Conservation (phyloP, 2,329 filamentous ascomycete genomes). For the Ophiostoma angusticollis region DNA sequence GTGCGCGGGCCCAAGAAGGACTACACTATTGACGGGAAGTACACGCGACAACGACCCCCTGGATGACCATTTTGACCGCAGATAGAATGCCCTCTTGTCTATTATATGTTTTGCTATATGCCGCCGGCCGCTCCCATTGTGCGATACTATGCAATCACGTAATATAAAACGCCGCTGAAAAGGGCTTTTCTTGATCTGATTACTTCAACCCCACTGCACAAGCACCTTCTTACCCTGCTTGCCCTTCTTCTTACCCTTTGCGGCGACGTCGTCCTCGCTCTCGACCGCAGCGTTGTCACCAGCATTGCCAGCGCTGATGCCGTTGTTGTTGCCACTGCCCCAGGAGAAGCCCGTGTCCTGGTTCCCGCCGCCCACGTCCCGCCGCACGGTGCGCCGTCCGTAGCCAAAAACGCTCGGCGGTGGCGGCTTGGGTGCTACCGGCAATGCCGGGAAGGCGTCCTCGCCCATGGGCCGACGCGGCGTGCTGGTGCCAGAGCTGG, state of each 20-base stretch:
- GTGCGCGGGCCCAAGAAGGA: slow-evolving; percentile 65
- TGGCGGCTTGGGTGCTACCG: slow-evolving; percentile 57
- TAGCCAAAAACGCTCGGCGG: slow-evolving; percentile 52
- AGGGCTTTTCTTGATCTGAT: too few relatives aligned
- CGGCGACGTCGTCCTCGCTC: slow-evolving; percentile 17
- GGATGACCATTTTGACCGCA: too few relatives aligned
- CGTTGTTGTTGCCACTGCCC: slow-evolving; percentile 29
- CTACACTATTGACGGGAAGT: slow-evolving; percentile 47
- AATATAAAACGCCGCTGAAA: not conserved
- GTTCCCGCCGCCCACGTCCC: slow-evolving; percentile 32
- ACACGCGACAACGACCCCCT: slow-evolving; percentile 25
- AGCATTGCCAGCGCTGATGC: slow-evolving; percentile 8
- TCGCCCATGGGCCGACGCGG: slow-evolving; percentile 17
- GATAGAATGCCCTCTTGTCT: too few relatives aligned
- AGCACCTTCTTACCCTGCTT: slow-evolving; percentile 51
- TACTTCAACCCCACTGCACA: slow-evolving; percentile 45
- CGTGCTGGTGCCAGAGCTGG: slow-evolving; percentile 1
- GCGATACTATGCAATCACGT: too few relatives aligned
- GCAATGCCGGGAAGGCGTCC: slow-evolving; percentile 73
- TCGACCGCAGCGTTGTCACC: slow-evolving; percentile 17
- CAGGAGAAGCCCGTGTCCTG: slow-evolving; percentile 41
- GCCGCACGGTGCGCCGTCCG: slow-evolving; percentile 39
- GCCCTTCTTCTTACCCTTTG: slow-evolving; percentile 41
- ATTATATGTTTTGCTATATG: not conserved
- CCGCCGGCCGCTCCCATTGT: too few relatives aligned